Base-by-base conservation (phyloP, 805 yeast genomes). In the Candida alai region DNA sequence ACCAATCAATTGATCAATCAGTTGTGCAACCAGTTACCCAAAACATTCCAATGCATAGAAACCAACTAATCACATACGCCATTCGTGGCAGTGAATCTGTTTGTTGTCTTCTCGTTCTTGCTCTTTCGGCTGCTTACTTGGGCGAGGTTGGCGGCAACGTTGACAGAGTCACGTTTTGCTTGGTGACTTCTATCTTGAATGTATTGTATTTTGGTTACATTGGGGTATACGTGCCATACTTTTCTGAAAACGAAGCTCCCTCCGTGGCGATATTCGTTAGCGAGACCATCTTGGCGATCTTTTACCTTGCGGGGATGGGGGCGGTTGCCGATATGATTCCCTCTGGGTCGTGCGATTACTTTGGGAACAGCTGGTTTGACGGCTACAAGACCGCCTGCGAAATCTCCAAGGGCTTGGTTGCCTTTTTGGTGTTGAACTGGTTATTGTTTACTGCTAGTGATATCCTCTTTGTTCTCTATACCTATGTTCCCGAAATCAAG, bases 21-120 rank as follows among this genome's bases (percentile, higher is more conserved):
- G 7, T 24, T n/a, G n/a, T n/a, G n/a, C n/a, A n/a, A n/a, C n/a
- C n/a, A n/a, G n/a, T n/a, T n/a, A n/a, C n/a, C n/a, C n/a, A n/a
- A n/a, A n/a, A n/a, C n/a, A n/a, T n/a, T n/a, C n/a, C 28, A 17
- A 28, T 28, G 31, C 13, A 72, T 61, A 45, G 83, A 78, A 28
- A 76, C 70, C 5, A 72, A 42, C 45, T 83, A 87, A 14, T 68
- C 69, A 40, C 42, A 45, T 7, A 80, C 54, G 24, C 15, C 11
- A 34, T 35, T 15, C 40, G 42, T 30, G 27, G 16, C 25, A 19
- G 24, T 7, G 36, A 39, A 28, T 21, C 21, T 7, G n/a, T 32
- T 16, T 39, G 35, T 27, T 28, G 23, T 6, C 11, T 32, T 12
- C 19, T 39, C 5, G 16, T 25, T 2, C 32, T 39, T 17, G 40